Evolutionary conservation across 192 early-diverging fungal species (phyloP), one percentile per base, ranked within the genome.

Genomic region (Rhizophagus clarus): DNA sequence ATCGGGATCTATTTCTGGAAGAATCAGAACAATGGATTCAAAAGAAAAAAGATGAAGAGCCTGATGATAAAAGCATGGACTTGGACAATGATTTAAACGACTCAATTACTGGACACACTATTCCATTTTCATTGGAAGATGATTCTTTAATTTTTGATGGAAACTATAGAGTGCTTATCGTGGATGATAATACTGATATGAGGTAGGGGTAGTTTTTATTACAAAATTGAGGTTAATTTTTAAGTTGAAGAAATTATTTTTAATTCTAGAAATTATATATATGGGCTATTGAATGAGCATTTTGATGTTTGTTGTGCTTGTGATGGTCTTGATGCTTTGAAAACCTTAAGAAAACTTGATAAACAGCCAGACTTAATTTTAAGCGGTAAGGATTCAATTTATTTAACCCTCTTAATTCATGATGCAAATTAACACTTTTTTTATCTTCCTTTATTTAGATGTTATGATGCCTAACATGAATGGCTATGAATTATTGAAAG

Each of bases 401-500:
- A 15, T 6, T 49, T 26, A 5, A 9, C 12, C 40, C 22, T 22
- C 12, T 73, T 79, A 31, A 11, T 45, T 7, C 3, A 26, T 29
- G 11, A 26, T 17, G 7, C 20, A 28, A 24, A 20, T 28, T 42
- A 3, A 42, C 0, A 70, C 22, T 14, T 34, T n/a, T 47, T 12
- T 11, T 29, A 51, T 47, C 37, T n/a, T 82, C 67, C 64, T 74
- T 42, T 63, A 9, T 15, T 20, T 75, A 80, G 89, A 90, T 81
- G 84, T 90, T 14, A 88, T 86, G 66, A 92, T 92, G 91, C 91
- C 91, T 6, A 85, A 87, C 11, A 83, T 92, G 88, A 85, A 90
- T 77, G 91, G 91, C 4, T 85, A 85, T 34, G 84, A 85, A 20
- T 77, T 92, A 10, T 73, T 90, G 6, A 83, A 83, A 68, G 76